Base-by-base conservation (phyloP, 805 yeast species). In the Candida odintsovae region DNA sequence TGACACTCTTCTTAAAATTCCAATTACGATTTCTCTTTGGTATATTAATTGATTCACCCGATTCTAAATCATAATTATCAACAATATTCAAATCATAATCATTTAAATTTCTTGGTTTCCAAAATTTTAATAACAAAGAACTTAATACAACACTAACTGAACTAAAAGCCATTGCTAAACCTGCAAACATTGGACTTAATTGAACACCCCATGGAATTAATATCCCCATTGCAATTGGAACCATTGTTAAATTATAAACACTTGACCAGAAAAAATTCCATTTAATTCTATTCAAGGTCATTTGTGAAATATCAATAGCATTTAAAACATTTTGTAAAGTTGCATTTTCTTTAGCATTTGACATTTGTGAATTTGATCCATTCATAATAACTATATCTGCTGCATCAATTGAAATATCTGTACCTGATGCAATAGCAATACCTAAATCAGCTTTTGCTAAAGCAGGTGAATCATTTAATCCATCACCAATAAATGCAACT, bases 391-490 rank as follows among this genome's bases (percentile, higher is more conserved):
- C 96, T 35, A 94, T 77, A 64, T 90, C 96, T 0, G 99, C 97
- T n/a, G 96, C 87, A 54, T 90, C 97, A 54, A 94, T 85, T 1
- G 99, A 98, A 55, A 94, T 87, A 58, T 94, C 98, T 0, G 98
- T 87, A 6, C 98, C 97, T 0, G 95, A 78, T 10, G 95, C 83
- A 48, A 95, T 80, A 11, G 98, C 94, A 57, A 95, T 80, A 21
- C 99, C 99, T 18, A 94, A 67, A 54, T 90, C 88, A 1, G 97
- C 86, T 46, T 84, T 76, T 1, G 88, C 95, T 46, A 94, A 73
- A 0, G 98, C 98, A 0, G 99, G 97, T 0, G 98, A 95, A 63
- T 94, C 99, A 64, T 94, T 94, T 54, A 94, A 87, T 49, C 99
- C 99, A 67, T 94, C 99, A 35, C 99, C 99, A 20, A 94, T 83